A percentile compares a stretch with the other conserved stretches of the same genome.
phyloP scores from a whole-genome alignment of 495 filamentous ascomycete genomes.

The Annulohypoxylon stygium region DNA sequence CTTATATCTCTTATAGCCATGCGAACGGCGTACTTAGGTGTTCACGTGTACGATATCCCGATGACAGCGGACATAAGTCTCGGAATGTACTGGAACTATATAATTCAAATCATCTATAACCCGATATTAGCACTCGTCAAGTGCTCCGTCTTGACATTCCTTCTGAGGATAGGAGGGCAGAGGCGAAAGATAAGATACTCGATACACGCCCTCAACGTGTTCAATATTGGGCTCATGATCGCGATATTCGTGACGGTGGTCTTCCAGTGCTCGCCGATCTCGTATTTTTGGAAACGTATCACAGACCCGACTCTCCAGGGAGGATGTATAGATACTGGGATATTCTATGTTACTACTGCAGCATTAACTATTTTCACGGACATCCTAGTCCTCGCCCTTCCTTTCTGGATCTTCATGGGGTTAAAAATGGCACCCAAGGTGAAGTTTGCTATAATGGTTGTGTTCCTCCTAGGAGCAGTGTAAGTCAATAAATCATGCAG shows the following conservation, averaged over 20 bases:
- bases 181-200: slow-evolving; percentile 60
- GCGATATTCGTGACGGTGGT: slow-evolving; percentile 68
- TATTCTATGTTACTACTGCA: slow-evolving; percentile 62
- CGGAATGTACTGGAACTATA: slow-evolving; percentile 63
- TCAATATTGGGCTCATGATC: slow-evolving; percentile 67
- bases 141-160: slow-evolving; percentile 69
- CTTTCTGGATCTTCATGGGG: slow-evolving; percentile 62
- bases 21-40: slow-evolving; percentile 66
- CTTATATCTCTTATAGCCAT: slow-evolving; percentile 55
- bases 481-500: slow-evolving; percentile 41
- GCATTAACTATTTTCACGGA: slow-evolving; percentile 66
- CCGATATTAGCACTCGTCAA: slow-evolving; percentile 73
- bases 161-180: slow-evolving; percentile 64
- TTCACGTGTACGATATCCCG: slow-evolving; percentile 62
- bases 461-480: slow-evolving; percentile 66
- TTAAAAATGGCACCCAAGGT: slow-evolving; percentile 61
- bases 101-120: slow-evolving; percentile 73
- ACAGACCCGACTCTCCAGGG: slow-evolving; percentile 56
- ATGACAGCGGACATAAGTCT: slow-evolving; percentile 55
- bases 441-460: slow-evolving; percentile 63
- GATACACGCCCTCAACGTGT: slow-evolving; percentile 62
- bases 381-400: slow-evolving; percentile 62
- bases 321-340: slow-evolving; percentile 62
- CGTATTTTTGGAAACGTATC: slow-evolving; percentile 60
- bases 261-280: slow-evolving; percentile 69